Conservation (phyloP, 306 rosid species). For the Begonia peltatifolia region DNA sequence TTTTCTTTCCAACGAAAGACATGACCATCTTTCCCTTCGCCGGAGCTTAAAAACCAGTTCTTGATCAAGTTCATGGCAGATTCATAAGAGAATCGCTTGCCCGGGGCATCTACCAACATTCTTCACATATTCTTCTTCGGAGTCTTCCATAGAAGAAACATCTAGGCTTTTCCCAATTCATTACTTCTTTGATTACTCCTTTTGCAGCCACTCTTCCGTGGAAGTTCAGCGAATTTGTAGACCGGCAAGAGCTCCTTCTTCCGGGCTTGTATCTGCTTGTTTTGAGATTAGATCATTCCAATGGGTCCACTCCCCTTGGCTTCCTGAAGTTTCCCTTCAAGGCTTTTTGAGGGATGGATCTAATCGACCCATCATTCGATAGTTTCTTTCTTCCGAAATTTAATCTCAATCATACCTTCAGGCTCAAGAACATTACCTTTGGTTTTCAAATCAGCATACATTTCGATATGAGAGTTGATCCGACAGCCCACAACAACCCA, state of each 20-base stretch:
- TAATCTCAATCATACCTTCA: conserved; percentile 97
- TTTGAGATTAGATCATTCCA: conserved; percentile 41
- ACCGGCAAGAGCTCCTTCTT: conserved; percentile 80
- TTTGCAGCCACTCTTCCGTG: conserved; percentile 86
- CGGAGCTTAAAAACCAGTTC: conserved; percentile 60
- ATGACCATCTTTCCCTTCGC: conserved; percentile 24
- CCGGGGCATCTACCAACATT: conserved; percentile 65
- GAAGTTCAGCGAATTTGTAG: conserved; percentile 86
- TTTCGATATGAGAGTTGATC: conserved; percentile 80
- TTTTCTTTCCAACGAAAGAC: conserved; percentile 81
- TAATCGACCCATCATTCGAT: conserved; percentile 90
- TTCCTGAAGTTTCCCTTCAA: conserved; percentile 64
- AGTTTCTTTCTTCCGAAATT: conserved; percentile 76
- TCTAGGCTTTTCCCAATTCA: conserved; percentile 71
- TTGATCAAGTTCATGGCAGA: conserved; percentile 53
- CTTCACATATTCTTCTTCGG: conserved; percentile 68
- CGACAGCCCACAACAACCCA: conserved; percentile 95
- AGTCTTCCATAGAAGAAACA: conserved; percentile 66
- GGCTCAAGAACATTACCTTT: conserved; percentile 97
- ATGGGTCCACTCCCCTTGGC: conserved; percentile 34
- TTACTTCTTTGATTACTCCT: conserved; percentile 74
- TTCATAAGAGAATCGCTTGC: conserved; percentile 56
- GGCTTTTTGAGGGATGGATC: conserved; percentile 54
- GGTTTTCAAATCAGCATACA: conserved; percentile 86
- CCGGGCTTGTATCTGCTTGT: conserved; percentile 61